phyloP scores from a whole-genome alignment of 768 basidiomycete species.

The Lactifluus pinguis region DNA sequence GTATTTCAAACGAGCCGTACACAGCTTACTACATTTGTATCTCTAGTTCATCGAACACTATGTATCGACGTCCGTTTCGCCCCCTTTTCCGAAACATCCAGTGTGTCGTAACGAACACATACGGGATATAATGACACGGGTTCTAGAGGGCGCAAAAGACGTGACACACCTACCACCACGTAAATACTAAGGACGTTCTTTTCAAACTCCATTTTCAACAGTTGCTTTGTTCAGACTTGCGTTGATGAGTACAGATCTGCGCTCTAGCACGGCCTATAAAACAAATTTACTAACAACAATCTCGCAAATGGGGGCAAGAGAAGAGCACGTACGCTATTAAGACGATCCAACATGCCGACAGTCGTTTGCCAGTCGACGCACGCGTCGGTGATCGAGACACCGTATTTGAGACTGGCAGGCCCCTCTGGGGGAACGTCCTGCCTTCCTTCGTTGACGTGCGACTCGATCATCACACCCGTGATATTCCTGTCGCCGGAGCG shows the following conservation, averaged over 20 bases:
- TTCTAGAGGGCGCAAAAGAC: not conserved
- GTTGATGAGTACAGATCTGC: constrained; percentile 3
- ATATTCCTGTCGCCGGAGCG: constrained; percentile 57
- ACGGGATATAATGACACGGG: not conserved
- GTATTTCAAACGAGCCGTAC: not conserved
- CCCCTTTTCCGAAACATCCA: not conserved
- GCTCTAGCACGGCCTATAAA: constrained; percentile 10
- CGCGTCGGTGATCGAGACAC: constrained; percentile 87
- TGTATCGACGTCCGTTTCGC: not conserved
- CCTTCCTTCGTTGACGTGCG: constrained; percentile 81
- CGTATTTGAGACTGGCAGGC: constrained; percentile 58
- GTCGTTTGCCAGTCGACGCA: constrained; percentile 85
- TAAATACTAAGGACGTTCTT: too few relatives aligned
- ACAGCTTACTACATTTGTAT: too few relatives aligned
- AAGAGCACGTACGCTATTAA: constrained; percentile 41
- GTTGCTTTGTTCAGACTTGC: not conserved
- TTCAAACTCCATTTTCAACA: not conserved
- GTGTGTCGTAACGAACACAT: not conserved
- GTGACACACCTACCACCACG: not conserved
- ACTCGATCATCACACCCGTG: constrained; percentile 97
- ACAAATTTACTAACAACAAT: not conserved
- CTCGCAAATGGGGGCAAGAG: not conserved
- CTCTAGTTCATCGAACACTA: not conserved
- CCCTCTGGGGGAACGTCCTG: constrained; percentile 79
- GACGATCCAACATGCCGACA: constrained; percentile 58